Conservation (phyloP, 2,329 filamentous ascomycete genomes). For the Hymenotorrendiella dingleyae region DNA sequence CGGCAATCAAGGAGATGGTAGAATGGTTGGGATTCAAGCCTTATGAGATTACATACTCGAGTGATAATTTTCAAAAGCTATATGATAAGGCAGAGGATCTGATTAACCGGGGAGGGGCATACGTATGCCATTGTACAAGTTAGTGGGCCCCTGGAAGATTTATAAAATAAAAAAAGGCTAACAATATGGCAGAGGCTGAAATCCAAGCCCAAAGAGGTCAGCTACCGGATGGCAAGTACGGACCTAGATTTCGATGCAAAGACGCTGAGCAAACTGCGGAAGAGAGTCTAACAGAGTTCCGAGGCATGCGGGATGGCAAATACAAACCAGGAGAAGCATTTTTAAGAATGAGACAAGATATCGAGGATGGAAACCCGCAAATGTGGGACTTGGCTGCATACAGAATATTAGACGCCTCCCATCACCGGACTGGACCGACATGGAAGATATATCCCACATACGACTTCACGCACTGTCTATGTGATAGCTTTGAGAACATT, state of each 20-base stretch:
- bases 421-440: slow-evolving; percentile 72
- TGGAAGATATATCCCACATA: slow-evolving; percentile 97
- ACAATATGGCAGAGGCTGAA: slow-evolving; percentile 53
- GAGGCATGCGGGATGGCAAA: slow-evolving; percentile 85
- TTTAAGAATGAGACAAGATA: slow-evolving; percentile 89
- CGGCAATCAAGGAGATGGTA: slow-evolving; percentile 82
- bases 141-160: slow-evolving; percentile 15
- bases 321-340: slow-evolving; percentile 81
- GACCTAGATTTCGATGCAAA: slow-evolving; percentile 69
- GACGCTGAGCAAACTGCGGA: slow-evolving; percentile 72
- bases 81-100: slow-evolving; percentile 87
- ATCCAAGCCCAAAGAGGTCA: slow-evolving; percentile 85
- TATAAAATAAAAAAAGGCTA: slow-evolving; percentile 21
- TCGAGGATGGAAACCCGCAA: slow-evolving; percentile 77
- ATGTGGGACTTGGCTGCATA: slow-evolving; percentile 97
- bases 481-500: slow-evolving; percentile 87
- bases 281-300: slow-evolving; percentile 75
- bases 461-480: slow-evolving; percentile 85
- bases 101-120: slow-evolving; percentile 63
- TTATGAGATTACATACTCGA: slow-evolving; percentile 74
- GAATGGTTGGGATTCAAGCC: slow-evolving; percentile 78
- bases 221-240: slow-evolving; percentile 58
- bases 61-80: slow-evolving; percentile 78
- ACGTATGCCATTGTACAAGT: slow-evolving; percentile 82
- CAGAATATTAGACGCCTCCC: slow-evolving; percentile 69